These are phyloP conservation scores for Biscogniauxia sp. DNA, from an alignment of 2,329 filamentous ascomycete species.

Conservation along the genomic window DNA sequence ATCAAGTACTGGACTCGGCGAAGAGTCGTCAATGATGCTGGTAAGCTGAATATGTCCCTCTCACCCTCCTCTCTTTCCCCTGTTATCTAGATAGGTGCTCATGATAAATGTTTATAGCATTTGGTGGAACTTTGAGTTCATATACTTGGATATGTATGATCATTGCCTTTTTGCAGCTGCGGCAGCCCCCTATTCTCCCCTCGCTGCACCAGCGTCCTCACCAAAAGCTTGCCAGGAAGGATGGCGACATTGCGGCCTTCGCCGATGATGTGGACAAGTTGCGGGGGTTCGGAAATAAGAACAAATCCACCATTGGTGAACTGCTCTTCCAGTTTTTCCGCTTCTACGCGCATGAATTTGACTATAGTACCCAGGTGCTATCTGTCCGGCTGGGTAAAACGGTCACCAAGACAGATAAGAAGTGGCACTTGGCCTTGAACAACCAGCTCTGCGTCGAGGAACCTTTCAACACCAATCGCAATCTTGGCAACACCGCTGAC, in stretches of 20 bases:
- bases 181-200: slow-evolving; percentile 79
- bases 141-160: slow-evolving; percentile 99
- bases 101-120: slow-evolving; percentile 56
- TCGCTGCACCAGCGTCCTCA: slow-evolving; percentile 74
- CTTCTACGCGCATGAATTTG: slow-evolving; percentile 89
- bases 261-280: slow-evolving; percentile 81
- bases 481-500: slow-evolving; percentile 94
- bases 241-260: slow-evolving; percentile 72
- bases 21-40: slow-evolving; percentile 92
- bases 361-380: slow-evolving; percentile 80
- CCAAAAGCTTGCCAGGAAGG: slow-evolving; percentile 57
- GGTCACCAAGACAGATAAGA: slow-evolving; percentile 79
- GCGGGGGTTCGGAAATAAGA: slow-evolving; percentile 70
- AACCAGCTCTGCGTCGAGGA: slow-evolving; percentile 94
- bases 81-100: slow-evolving; percentile 4
- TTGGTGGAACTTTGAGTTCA: slow-evolving; percentile 91
- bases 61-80: background rate
- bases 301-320: slow-evolving; percentile 78
- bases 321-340: slow-evolving; percentile 96
- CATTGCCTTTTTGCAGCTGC: slow-evolving; percentile 89
- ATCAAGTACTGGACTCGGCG: slow-evolving; percentile 96
- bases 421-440: slow-evolving; percentile 77
- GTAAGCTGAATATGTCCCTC: slow-evolving; percentile 51
- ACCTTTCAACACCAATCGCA: slow-evolving; percentile 86
- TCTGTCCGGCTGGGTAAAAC: slow-evolving; percentile 81